A percentile compares a stretch with the other conserved stretches of the same genome.
These are phyloP conservation scores for Nigrospora oryzae DNA, from an alignment of 2,329 filamentous ascomycete genomes.

Conservation along the genomic window DNA sequence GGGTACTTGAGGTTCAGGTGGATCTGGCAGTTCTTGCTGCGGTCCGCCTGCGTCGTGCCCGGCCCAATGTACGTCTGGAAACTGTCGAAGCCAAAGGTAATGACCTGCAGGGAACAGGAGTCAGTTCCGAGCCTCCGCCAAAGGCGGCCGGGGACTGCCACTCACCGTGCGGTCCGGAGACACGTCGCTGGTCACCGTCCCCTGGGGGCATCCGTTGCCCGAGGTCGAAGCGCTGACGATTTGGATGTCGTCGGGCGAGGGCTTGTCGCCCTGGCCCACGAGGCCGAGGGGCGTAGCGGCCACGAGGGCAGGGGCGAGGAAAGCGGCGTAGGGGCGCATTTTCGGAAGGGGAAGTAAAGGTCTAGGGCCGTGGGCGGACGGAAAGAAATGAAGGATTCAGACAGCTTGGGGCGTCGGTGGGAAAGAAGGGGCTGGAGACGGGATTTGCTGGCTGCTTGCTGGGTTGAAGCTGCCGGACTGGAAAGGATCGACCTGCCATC, in stretches of 20 bases:
- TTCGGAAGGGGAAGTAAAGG: constrained; percentile 9
- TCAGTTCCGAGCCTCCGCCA: background rate
- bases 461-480: constrained; percentile 7
- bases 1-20: constrained; percentile 37
- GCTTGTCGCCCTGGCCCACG: constrained; percentile 21
- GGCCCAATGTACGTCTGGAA: constrained; percentile 40
- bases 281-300: constrained; percentile 25
- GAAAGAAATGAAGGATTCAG: too few relatives aligned
- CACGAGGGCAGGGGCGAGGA: constrained; percentile 25
- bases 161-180: constrained; percentile 32
- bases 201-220: constrained; percentile 35
- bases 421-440: background rate
- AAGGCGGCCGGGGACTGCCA: background rate
- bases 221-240: constrained; percentile 30
- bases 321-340: constrained; percentile 25
- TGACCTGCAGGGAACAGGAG: constrained; percentile 18
- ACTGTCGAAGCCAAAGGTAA: constrained; percentile 36
- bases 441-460: constrained; percentile 2
- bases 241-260: constrained; percentile 31
- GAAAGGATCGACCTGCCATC: constrained; percentile 13
- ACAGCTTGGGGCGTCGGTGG: too few relatives aligned
- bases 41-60: constrained; percentile 23
- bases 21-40: constrained; percentile 39
- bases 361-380: too few relatives aligned
- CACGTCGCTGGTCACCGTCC: constrained; percentile 31